Evolutionary conservation across 2,329 filamentous ascomycete species (phyloP).

Genomic region (Fusarium sp.): DNA sequence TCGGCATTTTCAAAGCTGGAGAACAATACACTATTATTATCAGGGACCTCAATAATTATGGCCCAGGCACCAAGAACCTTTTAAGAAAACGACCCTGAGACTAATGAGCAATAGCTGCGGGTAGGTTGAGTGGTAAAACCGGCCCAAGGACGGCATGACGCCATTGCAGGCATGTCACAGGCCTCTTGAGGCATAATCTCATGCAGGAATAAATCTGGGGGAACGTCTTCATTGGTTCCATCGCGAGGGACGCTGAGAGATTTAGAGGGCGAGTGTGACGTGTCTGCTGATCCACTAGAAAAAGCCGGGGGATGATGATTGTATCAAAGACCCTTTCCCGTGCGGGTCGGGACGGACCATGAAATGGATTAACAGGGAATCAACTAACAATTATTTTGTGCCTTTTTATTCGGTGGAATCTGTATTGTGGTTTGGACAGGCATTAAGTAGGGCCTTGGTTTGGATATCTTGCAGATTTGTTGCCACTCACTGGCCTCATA

Average conservation of each 20-base stretch:
- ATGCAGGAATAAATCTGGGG: conserved; percentile 23
- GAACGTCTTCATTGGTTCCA: conserved; percentile 30
- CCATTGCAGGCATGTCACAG: conserved; percentile 36
- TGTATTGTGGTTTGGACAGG: not conserved
- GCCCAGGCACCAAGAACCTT: conserved; percentile 7
- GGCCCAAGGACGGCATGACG: conserved; percentile 38
- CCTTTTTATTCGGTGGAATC: fast-evolving
- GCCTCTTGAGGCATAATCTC: conserved; percentile 11
- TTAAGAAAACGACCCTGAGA: conserved; percentile 6
- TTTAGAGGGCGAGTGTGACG: conserved; percentile 36
- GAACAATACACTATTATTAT: not conserved
- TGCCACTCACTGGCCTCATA: not conserved
- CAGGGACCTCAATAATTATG: not conserved
- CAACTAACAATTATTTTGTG: conserved; percentile 32
- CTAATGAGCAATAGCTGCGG: conserved; percentile 6
- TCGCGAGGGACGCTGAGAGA: conserved; percentile 8
- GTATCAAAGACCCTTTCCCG: conserved; percentile 1
- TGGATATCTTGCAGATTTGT: conserved; percentile 1
- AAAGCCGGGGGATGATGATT: conserved; percentile 16
- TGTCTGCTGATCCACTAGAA: conserved; percentile 46
- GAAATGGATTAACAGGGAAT: not conserved
- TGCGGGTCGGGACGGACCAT: conserved; percentile 27
- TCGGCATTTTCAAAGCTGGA: conserved; percentile 29
- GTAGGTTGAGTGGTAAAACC: conserved; percentile 9
- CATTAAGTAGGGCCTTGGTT: conserved; percentile 9